Conservation (phyloP, 192 early-diverging fungal species). For the Helicostylum pulchrum region DNA sequence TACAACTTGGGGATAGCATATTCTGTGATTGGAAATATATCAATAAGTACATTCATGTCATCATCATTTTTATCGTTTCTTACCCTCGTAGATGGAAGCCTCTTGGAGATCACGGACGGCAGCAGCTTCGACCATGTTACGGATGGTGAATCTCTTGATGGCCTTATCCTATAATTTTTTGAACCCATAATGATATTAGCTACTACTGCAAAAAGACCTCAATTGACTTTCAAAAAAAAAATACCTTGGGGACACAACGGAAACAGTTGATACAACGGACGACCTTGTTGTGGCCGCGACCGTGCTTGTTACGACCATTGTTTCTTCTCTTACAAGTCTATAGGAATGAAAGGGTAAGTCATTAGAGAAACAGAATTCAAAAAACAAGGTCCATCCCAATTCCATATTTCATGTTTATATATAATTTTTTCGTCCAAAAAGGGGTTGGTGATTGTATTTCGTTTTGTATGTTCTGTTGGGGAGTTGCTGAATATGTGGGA, state of each 20-base stretch:
- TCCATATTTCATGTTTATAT: neutral
- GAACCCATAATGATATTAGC: neutral
- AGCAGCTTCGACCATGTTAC: slow-evolving; percentile 98
- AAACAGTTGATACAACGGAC: slow-evolving; percentile 99
- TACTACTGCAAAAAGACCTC: too few relatives aligned
- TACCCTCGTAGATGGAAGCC: slow-evolving; percentile 93
- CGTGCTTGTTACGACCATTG: slow-evolving; percentile 98
- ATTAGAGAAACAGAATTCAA: neutral
- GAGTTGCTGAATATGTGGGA: neutral
- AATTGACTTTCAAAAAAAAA: too few relatives aligned
- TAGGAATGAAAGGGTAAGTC: neutral
- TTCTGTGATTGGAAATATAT: slow-evolving; percentile 42
- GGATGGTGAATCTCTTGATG: slow-evolving; percentile 98
- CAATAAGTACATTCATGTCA: neutral
- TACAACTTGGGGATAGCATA: slow-evolving; percentile 98
- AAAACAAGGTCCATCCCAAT: neutral
- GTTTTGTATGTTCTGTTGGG: neutral
- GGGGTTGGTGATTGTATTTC: neutral
- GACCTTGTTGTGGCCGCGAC: slow-evolving; percentile 96
- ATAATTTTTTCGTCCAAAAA: neutral
- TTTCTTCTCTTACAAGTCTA: slow-evolving; percentile 99
- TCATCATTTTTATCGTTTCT: slow-evolving; percentile 1
- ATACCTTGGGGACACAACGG: slow-evolving; percentile 76
- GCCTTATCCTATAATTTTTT: slow-evolving; percentile 79
- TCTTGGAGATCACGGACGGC: slow-evolving; percentile 95